A percentile compares a stretch with the other conserved stretches of the same genome.
phyloP scores from a whole-genome alignment of 2,329 filamentous ascomycete genomes.

The Thermoascus crustaceus region DNA sequence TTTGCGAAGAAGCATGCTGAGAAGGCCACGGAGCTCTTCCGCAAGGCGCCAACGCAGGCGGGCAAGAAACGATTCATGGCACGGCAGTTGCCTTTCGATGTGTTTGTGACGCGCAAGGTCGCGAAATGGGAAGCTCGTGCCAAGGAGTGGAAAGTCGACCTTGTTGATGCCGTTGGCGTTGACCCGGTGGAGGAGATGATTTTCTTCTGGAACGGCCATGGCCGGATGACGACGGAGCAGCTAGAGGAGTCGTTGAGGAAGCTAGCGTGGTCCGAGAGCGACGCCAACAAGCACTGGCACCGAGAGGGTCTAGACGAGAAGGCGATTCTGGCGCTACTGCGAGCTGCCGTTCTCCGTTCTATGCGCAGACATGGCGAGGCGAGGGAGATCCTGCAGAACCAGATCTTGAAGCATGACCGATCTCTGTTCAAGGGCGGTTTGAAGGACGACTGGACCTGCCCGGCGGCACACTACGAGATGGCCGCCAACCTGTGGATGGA shows the following conservation, averaged over 20 bases:
- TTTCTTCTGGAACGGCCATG: conserved; percentile 86
- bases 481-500: conserved; percentile 74
- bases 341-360: conserved; percentile 57
- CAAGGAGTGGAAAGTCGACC: conserved; percentile 55
- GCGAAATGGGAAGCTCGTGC: conserved; percentile 79
- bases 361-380: conserved; percentile 58
- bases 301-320: conserved; percentile 51
- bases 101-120: conserved; percentile 75
- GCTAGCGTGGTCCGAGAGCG: conserved; percentile 61
- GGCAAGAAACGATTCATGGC: conserved; percentile 89
- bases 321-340: conserved; percentile 59
- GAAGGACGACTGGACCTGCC: conserved; percentile 55
- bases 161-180: conserved; percentile 73
- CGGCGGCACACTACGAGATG: conserved; percentile 78
- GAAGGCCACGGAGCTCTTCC: conserved; percentile 61
- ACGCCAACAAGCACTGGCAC: conserved; percentile 45
- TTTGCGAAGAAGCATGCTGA: conserved; percentile 51
- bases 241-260: conserved; percentile 55
- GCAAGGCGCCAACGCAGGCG: conserved; percentile 62
- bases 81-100: conserved; percentile 79
- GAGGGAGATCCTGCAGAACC: conserved; percentile 51
- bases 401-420: conserved; percentile 55
- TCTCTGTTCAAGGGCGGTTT: conserved; percentile 43
- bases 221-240: conserved; percentile 63
- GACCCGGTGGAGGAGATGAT: conserved; percentile 84